Percentiles rank a stretch among this genome's conserved stretches.
Conservation (phyloP, 1,284 basidiomycete species). For the Cronartium ribicola region DNA sequence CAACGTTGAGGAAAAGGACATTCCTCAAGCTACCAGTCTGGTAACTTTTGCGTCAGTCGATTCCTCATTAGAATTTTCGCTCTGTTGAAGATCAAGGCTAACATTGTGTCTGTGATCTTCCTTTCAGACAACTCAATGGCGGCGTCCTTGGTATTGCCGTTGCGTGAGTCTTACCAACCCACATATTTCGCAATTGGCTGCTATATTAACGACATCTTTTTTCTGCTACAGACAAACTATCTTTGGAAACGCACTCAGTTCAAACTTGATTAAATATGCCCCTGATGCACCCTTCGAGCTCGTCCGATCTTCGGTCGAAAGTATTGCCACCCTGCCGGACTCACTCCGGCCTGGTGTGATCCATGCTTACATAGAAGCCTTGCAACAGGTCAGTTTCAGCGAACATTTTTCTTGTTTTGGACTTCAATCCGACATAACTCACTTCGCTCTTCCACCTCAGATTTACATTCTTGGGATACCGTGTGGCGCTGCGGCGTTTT, state of each 20-base stretch:
- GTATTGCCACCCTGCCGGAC: not conserved
- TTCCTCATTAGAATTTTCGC: not conserved
- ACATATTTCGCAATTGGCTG: not conserved
- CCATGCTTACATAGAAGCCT: not conserved
- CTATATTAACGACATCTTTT: not conserved
- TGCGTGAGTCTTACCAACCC: not conserved
- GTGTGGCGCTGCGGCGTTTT: not conserved
- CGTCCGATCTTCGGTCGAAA: constrained; percentile 6
- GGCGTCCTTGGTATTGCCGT: constrained; percentile 1
- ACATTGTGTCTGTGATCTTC: not conserved
- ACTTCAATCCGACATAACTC: not conserved
- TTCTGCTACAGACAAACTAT: not conserved
- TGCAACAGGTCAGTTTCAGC: not conserved
- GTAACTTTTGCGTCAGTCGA: not conserved
- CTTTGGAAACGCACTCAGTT: not conserved
- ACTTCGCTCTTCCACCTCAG: not conserved
- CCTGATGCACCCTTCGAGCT: constrained; percentile 3
- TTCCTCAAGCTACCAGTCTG: constrained; percentile 10
- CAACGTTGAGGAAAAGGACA: not conserved
- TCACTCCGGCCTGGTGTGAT: constrained; percentile 3
- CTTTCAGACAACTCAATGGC: not conserved
- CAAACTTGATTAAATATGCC: constrained; percentile 1
- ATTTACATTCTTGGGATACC: constrained; percentile 6
- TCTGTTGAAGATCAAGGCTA: not conserved
- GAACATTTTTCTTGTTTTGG: too few species aligned